A percentile compares a stretch with the other conserved stretches of the same genome.
Conservation (phyloP, 1,284 basidiomycete genomes). For the Tremellales sp. region DNA sequence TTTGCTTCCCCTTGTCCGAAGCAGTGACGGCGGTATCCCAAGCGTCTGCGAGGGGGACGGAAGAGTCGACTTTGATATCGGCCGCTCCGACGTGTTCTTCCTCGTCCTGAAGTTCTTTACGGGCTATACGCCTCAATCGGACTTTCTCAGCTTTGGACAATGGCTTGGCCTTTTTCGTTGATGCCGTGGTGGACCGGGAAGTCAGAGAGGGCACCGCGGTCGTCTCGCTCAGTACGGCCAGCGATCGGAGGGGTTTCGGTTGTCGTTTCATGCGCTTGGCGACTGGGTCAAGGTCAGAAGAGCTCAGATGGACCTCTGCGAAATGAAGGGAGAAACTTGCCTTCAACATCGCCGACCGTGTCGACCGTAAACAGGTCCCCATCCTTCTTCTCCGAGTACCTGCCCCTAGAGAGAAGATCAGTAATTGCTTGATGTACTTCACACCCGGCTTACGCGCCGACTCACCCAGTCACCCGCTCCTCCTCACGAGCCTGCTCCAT, state of each 20-base stretch:
- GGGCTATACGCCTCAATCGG: constrained; percentile 67
- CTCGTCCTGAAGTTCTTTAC: constrained; percentile 44
- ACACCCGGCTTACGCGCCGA: too few species aligned
- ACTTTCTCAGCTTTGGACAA: constrained; percentile 65
- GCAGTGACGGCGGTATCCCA: constrained; percentile 52
- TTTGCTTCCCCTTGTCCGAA: not conserved
- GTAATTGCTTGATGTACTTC: not conserved
- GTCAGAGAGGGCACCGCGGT: constrained; percentile 79
- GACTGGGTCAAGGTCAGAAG: constrained; percentile 18
- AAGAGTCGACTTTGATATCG: constrained; percentile 58
- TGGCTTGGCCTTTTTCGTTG: constrained; percentile 19
- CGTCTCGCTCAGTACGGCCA: constrained; percentile 76
- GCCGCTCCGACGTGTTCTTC: not conserved
- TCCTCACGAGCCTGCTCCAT: constrained; percentile 70
- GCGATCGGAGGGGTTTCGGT: constrained; percentile 61
- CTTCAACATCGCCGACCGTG: constrained; percentile 67
- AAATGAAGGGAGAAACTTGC: constrained; percentile 49
- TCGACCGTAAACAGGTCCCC: constrained; percentile 75
- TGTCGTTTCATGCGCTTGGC: constrained; percentile 34
- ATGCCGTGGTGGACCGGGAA: constrained; percentile 51
- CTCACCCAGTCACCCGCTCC: constrained; percentile 73
- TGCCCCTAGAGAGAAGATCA: constrained; percentile 22
- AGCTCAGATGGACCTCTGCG: too few species aligned
- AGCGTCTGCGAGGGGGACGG: constrained; percentile 62
- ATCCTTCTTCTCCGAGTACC: constrained; percentile 52